Conservation (phyloP, 176 grass and related monocot genomes). For the Aegilops longissima region DNA sequence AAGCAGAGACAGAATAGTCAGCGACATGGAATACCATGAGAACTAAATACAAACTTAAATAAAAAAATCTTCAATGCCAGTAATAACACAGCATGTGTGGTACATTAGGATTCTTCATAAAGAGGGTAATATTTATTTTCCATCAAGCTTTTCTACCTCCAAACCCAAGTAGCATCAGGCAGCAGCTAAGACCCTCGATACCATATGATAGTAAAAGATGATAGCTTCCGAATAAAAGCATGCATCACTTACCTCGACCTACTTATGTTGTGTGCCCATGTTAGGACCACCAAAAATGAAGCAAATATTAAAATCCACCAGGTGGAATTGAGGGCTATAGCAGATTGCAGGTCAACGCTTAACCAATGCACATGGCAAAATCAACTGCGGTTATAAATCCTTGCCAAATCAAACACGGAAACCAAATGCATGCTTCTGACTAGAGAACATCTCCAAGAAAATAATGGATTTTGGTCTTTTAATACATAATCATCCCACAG, state of each 20-base stretch:
- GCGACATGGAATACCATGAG: neutral
- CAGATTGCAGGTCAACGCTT: neutral
- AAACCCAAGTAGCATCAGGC: neutral
- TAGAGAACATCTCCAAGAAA: neutral
- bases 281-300: neutral
- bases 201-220: neutral
- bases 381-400: neutral
- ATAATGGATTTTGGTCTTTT: neutral
- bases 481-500: neutral
- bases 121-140: neutral
- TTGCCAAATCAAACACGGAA: neutral
- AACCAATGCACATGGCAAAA: neutral
- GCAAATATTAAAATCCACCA: neutral
- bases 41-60: neutral
- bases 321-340: neutral
- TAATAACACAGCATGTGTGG: constrained; percentile 12
- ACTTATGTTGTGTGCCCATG: neutral
- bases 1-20: constrained; percentile 27
- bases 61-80: neutral
- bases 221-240: neutral
- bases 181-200: neutral
- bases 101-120: neutral
- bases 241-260: neutral
- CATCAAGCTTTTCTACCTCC: neutral
- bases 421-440: neutral